These are phyloP conservation scores for Hericium rajendrae DNA, from an alignment of 768 basidiomycete species.

Conservation along the genomic window DNA sequence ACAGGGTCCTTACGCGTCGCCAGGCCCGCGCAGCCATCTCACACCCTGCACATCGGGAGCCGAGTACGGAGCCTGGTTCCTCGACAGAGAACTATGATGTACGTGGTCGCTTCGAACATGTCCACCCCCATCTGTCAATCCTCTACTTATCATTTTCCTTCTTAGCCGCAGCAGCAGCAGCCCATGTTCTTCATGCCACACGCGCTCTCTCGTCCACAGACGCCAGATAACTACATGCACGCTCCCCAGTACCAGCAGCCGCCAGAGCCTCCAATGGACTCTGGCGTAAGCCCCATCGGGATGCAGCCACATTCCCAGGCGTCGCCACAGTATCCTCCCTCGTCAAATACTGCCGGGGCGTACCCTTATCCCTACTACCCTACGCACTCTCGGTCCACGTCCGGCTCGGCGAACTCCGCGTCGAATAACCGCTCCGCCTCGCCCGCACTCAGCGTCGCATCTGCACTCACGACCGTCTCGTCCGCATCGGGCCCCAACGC, in stretches of 20 bases:
- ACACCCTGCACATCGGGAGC: conserved; percentile 1
- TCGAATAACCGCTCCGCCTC: conserved; percentile 45
- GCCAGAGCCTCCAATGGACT: conserved; percentile 6
- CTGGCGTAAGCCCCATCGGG: conserved; percentile 8
- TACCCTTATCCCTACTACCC: conserved; percentile 11
- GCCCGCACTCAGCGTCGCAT: conserved; percentile 50
- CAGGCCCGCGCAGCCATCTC: conserved; percentile 10
- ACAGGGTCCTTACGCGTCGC: conserved; percentile 12
- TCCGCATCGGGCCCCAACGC: conserved; percentile 22
- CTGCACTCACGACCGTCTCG: conserved; percentile 45
- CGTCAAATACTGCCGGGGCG: conserved; percentile 5
- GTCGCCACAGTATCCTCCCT: conserved; percentile 7
- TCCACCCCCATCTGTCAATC: too few species aligned
- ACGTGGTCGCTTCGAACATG: background rate
- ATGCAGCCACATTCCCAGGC: conserved; percentile 4
- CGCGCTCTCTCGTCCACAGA: conserved; percentile 9
- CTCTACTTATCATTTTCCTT: too few species aligned
- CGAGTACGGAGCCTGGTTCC: background rate
- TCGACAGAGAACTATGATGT: conserved; percentile 12
- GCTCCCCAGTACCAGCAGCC: conserved; percentile 11
- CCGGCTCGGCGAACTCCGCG: conserved; percentile 1
- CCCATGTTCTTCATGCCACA: background rate
- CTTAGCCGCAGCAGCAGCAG: conserved; percentile 3
- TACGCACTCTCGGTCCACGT: background rate
- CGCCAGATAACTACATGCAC: conserved; percentile 10